Percentiles rank a stretch among this genome's conserved stretches.
Evolutionary conservation across 169 alveolate genomes (phyloP).

Genomic region (Cryptosporidium ubiquitum): DNA sequence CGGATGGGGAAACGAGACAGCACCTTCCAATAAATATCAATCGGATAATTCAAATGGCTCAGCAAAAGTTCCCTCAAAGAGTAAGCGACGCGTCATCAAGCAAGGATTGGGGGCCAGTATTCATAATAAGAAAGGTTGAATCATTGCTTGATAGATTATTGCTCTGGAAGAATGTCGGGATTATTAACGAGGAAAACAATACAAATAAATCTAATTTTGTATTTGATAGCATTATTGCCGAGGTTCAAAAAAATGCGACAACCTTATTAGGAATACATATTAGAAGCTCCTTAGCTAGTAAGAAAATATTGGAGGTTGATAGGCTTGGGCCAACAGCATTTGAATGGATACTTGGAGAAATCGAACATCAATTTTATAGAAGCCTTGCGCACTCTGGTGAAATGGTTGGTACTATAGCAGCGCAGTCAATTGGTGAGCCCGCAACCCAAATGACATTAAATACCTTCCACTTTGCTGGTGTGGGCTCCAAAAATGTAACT

Average conservation of each 20-base stretch:
- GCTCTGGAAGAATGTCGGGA: slow-evolving; percentile 37
- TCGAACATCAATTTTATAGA: slow-evolving; percentile 92
- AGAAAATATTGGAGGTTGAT: slow-evolving; percentile 93
- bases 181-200: slow-evolving; percentile 62
- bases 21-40: slow-evolving; percentile 96
- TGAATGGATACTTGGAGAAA: slow-evolving; percentile 98
- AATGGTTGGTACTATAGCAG: slow-evolving; percentile 99
- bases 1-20: slow-evolving; percentile 94
- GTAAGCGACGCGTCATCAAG: slow-evolving; percentile 37
- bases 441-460: slow-evolving; percentile 99
- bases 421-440: slow-evolving; percentile 99
- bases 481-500: slow-evolving; percentile 99
- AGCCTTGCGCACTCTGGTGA: slow-evolving; percentile 99
- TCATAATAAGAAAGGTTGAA: slow-evolving; percentile 65
- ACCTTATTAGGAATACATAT: slow-evolving; percentile 93
- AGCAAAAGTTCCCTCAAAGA: slow-evolving; percentile 70
- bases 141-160: slow-evolving; percentile 62
- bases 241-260: slow-evolving; percentile 93
- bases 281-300: slow-evolving; percentile 91
- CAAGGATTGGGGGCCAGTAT: slow-evolving; percentile 76
- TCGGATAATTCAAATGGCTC: slow-evolving; percentile 91
- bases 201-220: slow-evolving; percentile 80
- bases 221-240: slow-evolving; percentile 80
- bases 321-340: slow-evolving; percentile 93
- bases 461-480: slow-evolving; percentile 99